These are phyloP conservation scores for Arthrobotrys conoides DNA, from an alignment of 2,329 filamentous ascomycete genomes.

Conservation along the genomic window DNA sequence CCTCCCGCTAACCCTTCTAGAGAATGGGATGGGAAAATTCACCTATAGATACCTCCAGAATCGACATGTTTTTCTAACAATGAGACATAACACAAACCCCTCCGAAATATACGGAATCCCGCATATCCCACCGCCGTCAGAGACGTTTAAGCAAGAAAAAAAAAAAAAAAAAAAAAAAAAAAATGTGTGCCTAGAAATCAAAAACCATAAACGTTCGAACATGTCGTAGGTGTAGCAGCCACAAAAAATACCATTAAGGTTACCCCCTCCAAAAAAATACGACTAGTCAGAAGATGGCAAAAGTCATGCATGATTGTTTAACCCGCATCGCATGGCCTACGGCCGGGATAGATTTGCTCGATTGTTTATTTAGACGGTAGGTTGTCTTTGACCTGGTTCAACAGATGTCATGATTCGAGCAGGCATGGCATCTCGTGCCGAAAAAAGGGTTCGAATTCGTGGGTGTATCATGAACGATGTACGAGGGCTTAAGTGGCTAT, in stretches of 20 bases:
- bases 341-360: slow-evolving; percentile 29
- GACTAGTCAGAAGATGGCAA: not conserved
- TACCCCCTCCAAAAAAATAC: not conserved
- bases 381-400: slow-evolving; percentile 16
- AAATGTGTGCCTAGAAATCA: not conserved
- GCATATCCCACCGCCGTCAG: slow-evolving; percentile 1
- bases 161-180: not conserved
- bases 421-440: slow-evolving; percentile 10
- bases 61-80: slow-evolving; percentile 1
- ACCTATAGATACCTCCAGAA: slow-evolving; percentile 10
- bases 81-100: slow-evolving; percentile 7
- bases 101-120: slow-evolving; percentile 38
- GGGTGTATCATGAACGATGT: not conserved
- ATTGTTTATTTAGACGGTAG: slow-evolving; percentile 13
- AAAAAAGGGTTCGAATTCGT: not conserved
- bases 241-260: not conserved
- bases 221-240: not conserved
- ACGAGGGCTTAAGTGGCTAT: not conserved
- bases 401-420: slow-evolving; percentile 15
- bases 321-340: slow-evolving; percentile 47
- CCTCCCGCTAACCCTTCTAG: no score
- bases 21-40: not conserved
- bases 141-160: not conserved
- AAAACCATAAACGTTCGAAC: slow-evolving; percentile 10
- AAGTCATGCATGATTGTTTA: slow-evolving; percentile 39